Base-by-base conservation (phyloP, 2,329 filamentous ascomycete genomes). In the Fusarium sp. region DNA sequence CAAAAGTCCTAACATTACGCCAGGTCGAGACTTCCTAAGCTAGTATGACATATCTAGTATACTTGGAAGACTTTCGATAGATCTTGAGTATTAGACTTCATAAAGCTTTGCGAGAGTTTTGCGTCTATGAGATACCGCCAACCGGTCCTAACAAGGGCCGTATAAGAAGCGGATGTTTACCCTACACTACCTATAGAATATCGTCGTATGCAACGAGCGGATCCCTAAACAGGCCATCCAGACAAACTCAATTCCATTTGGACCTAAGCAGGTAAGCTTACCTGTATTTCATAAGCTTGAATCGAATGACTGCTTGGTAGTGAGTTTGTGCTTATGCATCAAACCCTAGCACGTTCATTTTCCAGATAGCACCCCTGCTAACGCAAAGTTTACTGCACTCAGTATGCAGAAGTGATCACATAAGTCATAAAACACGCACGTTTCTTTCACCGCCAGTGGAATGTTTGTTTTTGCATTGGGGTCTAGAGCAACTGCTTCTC, bases 301-400 rank as follows among this genome's bases (percentile, higher is more conserved):
- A n/a, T 19, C 9, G 17, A 36, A 17, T n/a, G 17, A n/a, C 4
- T 36, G 17, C 8, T 50, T 62, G 32, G 20, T 44, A 42, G 32
- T 17, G 26, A 9, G 46, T 40, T 54, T 61, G 34, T 42, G 40
- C 46, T 53, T 38, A 42, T 60, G 56, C 40, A 39, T 46, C 17
- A 36, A 28, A 11, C 11, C 26, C 23, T 39, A 65, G 32, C 14
- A 34, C 32, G 32, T 34, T 7, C 9, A 19, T 24, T 42, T 26
- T 32, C 30, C 52, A 23, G 40, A n/a, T 40, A 36, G 51, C 39
- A 42, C 42, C 23, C 51, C 52, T 39, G 40, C 28, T 38, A 30
- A 30, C 21, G 21, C 19, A 17, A 53, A 34, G 45, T 28, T 21
- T 43, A 12, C 36, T 43, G 21, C 15, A 24, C 26, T 32, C 28